Percentiles rank a stretch among this genome's conserved stretches.
phyloP scores from a whole-genome alignment of 768 basidiomycete genomes.

The Lactarius akahatsu region DNA sequence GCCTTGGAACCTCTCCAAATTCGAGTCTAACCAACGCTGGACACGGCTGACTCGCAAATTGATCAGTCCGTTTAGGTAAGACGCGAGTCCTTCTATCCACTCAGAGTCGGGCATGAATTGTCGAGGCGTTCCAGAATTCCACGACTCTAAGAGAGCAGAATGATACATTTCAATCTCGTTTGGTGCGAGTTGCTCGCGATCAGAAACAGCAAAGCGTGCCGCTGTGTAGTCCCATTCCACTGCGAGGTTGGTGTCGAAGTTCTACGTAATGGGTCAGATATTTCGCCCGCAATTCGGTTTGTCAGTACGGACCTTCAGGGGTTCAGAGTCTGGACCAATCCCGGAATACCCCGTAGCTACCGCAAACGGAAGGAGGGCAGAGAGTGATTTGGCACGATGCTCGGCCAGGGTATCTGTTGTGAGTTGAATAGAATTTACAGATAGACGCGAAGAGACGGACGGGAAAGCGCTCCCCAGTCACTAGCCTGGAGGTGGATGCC shows the following conservation, averaged over 20 bases:
- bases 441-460: constrained; percentile 39
- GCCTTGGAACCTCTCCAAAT: constrained; percentile 47
- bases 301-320: constrained; percentile 45
- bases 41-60: constrained; percentile 50
- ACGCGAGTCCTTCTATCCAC: constrained; percentile 43
- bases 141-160: constrained; percentile 31
- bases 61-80: constrained; percentile 42
- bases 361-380: constrained; percentile 45
- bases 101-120: constrained; percentile 40
- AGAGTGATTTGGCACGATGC: constrained; percentile 42
- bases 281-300: too few relatives aligned
- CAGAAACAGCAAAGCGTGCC: constrained; percentile 38
- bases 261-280: constrained; percentile 36
- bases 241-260: constrained; percentile 49
- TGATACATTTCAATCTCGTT: constrained; percentile 34
- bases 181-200: constrained; percentile 24
- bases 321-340: constrained; percentile 45
- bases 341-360: constrained; percentile 50
- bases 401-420: constrained; percentile 48
- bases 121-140: constrained; percentile 38
- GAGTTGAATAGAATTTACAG: neutral
- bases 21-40: constrained; percentile 49
- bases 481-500: constrained; percentile 45
- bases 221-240: constrained; percentile 42
- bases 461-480: constrained; percentile 66